Evolutionary conservation across 495 filamentous ascomycete genomes (phyloP), one percentile per base, ranked within the genome.

Genomic region (Rhizodiscina lignyota): DNA sequence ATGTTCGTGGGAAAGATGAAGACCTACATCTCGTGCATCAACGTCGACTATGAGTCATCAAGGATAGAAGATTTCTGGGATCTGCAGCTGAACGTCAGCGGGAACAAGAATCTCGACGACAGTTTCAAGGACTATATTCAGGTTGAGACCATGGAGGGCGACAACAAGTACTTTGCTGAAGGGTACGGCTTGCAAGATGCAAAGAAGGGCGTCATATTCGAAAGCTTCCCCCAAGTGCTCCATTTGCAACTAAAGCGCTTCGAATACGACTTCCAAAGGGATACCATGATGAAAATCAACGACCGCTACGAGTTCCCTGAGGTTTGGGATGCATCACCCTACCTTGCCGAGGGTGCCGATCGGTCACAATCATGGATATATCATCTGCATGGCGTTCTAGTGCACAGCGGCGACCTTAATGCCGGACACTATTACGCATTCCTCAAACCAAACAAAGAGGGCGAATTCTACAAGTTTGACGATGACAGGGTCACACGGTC

Each of bases 371-470:
- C 86, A 1, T 94, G 84, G 69, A 61, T 73, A 34, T 99, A 96
- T 54, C 72, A 92, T 49, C 61, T 99, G 13, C 89, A 96, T 51
- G 86, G 89, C 41, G 89, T 99, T 8, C 61, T 99, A 31, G 89
- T 99, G 3, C 89, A 99, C 50, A 94, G 83, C 43, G 89, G 89
- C 32, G 89, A 94, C 48, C 66, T 94, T 26, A 94, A 96, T 55
- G 86, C 91, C 10, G 89, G 89, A n/a, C 89, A 99, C 55, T 99
- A 99, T 58, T 99, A 96, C 53, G 89, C 89, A 1, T 99, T 93
- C 56, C 53, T 99, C 41, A 94, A 91, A 53, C 89, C 91, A 0
- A 71, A 73, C 39, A 86, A 89, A 52, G 82, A 91, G 40, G 85
- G 86, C 18, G 69, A 78, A 55, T 99, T 93, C 67, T 94, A 89